A percentile compares a stretch with the other conserved stretches of the same genome.
phyloP scores from a whole-genome alignment of 1,284 basidiomycete species.

The Fistulinella cinereoalba region DNA sequence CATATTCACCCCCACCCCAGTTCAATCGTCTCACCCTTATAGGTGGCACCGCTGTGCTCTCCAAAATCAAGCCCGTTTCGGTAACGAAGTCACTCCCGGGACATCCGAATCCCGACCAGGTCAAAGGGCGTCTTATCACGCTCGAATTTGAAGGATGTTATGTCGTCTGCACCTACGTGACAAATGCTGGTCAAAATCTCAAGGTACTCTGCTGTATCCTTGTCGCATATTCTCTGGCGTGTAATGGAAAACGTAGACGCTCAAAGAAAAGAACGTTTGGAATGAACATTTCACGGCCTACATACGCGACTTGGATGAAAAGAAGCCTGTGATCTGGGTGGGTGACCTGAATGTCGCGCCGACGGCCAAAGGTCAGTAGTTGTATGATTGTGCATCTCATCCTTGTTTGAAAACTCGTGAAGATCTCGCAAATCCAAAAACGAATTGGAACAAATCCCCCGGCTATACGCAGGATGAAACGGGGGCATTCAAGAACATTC shows the following conservation, averaged over 20 bases:
- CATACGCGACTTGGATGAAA: conserved; percentile 66
- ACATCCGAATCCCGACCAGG: conserved; percentile 58
- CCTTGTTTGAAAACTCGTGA: neutral
- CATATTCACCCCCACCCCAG: neutral
- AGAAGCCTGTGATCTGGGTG: conserved; percentile 87
- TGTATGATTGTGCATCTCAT: neutral
- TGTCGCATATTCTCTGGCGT: conserved; percentile 2
- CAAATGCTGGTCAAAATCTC: conserved; percentile 80
- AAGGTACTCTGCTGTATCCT: conserved; percentile 50
- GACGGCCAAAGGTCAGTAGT: conserved; percentile 55
- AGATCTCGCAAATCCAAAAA: conserved; percentile 66
- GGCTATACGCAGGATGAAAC: conserved; percentile 83
- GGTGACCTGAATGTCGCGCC: conserved; percentile 88
- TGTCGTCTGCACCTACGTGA: conserved; percentile 80
- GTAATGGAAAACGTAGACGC: conserved; percentile 44
- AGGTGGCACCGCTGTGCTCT: conserved; percentile 83
- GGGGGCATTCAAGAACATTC: conserved; percentile 62
- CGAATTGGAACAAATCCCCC: conserved; percentile 77
- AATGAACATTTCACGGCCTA: conserved; percentile 72
- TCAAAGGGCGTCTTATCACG: conserved; percentile 78
- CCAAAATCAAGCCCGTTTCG: conserved; percentile 72
- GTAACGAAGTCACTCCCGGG: conserved; percentile 67
- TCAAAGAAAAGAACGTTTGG: conserved; percentile 75
- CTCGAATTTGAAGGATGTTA: conserved; percentile 75
- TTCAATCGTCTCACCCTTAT: neutral